These are phyloP conservation scores for Lactifluus volemus DNA, from an alignment of 768 basidiomycete genomes.

Conservation along the genomic window DNA sequence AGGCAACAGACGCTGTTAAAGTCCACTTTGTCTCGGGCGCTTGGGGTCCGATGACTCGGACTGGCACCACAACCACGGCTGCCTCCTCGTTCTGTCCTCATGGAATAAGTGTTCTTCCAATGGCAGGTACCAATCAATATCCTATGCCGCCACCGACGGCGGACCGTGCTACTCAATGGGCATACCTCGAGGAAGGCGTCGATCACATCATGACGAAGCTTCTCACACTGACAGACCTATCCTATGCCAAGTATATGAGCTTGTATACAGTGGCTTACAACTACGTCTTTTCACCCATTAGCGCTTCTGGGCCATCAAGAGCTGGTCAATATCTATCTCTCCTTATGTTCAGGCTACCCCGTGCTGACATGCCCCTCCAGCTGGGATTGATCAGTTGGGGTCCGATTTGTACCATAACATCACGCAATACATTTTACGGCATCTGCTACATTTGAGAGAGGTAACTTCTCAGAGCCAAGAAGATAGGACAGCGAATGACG, in stretches of 20 bases:
- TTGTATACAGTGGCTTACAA: slow-evolving; percentile 94
- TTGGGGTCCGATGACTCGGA: too few relatives aligned
- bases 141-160: too few relatives aligned
- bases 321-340: slow-evolving; percentile 30
- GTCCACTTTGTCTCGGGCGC: too few relatives aligned
- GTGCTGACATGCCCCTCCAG: slow-evolving; percentile 28
- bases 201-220: slow-evolving; percentile 87
- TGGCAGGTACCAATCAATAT: slow-evolving; percentile 52
- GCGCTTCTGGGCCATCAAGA: too few relatives aligned
- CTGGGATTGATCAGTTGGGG: slow-evolving; percentile 93
- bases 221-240: slow-evolving; percentile 61
- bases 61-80: too few relatives aligned
- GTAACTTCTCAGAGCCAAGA: slow-evolving; percentile 36
- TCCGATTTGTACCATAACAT: slow-evolving; percentile 95
- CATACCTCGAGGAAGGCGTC: slow-evolving; percentile 29
- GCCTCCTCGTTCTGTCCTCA: too few relatives aligned
- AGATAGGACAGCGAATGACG: not conserved
- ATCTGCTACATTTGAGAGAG: slow-evolving; percentile 59
- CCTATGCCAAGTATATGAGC: slow-evolving; percentile 82
- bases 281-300: slow-evolving; percentile 59
- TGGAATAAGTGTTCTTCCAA: too few relatives aligned
- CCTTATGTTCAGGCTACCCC: not conserved
- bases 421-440: slow-evolving; percentile 79
- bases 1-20: too few relatives aligned
- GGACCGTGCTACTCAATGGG: too few relatives aligned